Percentiles rank a stretch among this genome's conserved stretches.
These are phyloP conservation scores for Flaveria brownii DNA, from an alignment of 129 eudicot genomes.

Conservation along the genomic window DNA sequence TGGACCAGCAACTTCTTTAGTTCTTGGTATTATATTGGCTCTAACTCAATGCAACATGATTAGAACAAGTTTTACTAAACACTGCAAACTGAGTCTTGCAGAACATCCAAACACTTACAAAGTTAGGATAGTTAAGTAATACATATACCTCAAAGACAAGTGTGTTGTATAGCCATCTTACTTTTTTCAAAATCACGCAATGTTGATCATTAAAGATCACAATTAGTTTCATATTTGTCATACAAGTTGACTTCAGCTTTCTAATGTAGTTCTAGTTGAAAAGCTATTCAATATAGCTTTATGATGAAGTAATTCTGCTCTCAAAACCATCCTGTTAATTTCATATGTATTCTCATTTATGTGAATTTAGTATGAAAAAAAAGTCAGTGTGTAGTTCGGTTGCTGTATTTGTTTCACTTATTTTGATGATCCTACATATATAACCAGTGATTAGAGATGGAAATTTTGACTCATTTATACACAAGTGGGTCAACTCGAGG, in stretches of 20 bases:
- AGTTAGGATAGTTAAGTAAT: not conserved
- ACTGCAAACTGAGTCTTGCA: not conserved
- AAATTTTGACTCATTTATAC: not conserved
- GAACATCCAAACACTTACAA: not conserved
- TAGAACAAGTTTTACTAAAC: not conserved
- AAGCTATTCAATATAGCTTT: not conserved
- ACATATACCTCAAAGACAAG: not conserved
- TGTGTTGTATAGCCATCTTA: not conserved
- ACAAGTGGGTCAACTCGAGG: not conserved
- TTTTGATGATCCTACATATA: not conserved
- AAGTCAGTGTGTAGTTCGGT: not conserved
- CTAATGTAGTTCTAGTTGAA: not conserved
- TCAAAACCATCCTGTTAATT: not conserved
- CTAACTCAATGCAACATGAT: not conserved
- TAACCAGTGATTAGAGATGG: not conserved
- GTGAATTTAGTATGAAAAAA: not conserved
- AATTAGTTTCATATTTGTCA: not conserved
- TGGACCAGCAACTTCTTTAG: not conserved
- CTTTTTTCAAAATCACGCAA: not conserved
- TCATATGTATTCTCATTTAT: not conserved
- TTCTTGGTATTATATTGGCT: not conserved
- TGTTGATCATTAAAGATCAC: not conserved
- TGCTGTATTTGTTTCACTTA: not conserved
- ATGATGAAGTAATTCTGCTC: not conserved
- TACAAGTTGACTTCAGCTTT: not conserved